phyloP scores from a whole-genome alignment of 2,329 filamentous ascomycete species.

The Lasiodiplodia gonubiensis region DNA sequence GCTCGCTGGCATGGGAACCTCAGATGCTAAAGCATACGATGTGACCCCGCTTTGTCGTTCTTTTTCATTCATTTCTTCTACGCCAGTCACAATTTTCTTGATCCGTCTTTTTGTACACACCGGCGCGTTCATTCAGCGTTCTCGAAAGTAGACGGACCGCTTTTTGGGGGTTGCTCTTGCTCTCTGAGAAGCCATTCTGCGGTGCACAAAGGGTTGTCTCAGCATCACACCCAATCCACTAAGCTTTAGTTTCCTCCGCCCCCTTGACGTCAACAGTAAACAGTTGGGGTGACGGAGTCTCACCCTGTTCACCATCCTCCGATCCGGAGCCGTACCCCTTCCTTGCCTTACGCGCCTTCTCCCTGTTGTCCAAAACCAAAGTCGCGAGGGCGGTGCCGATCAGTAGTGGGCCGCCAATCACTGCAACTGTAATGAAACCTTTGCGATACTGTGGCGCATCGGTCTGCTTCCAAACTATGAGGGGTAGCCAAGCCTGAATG shows the following conservation, averaged over 20 bases:
- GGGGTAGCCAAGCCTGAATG: slow-evolving; percentile 71
- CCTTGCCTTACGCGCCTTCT: slow-evolving; percentile 36
- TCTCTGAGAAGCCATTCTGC: slow-evolving; percentile 19
- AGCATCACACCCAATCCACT: slow-evolving; percentile 1
- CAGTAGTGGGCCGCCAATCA: slow-evolving; percentile 54
- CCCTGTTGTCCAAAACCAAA: slow-evolving; percentile 50
- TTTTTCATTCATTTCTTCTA: background rate
- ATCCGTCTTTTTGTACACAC: background rate
- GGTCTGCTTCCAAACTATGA: slow-evolving; percentile 69
- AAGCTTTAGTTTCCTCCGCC: background rate
- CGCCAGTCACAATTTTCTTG: background rate
- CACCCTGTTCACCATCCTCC: slow-evolving; percentile 18
- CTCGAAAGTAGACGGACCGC: background rate
- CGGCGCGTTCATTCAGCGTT: background rate
- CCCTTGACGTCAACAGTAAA: slow-evolving; percentile 17
- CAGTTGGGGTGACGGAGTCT: slow-evolving; percentile 19
- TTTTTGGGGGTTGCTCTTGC: slow-evolving; percentile 7
- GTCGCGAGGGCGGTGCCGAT: slow-evolving; percentile 59
- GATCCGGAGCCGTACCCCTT: background rate
- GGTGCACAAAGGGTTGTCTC: background rate
- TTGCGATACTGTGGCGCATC: slow-evolving; percentile 67
- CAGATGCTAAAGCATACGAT: background rate
- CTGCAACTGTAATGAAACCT: slow-evolving; percentile 63
- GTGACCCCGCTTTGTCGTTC: background rate
- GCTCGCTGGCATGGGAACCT: background rate